Percentiles rank a stretch among this genome's conserved stretches.
These are phyloP conservation scores for Solanum commersonii DNA, from an alignment of 257 asterid species.

Conservation along the genomic window DNA sequence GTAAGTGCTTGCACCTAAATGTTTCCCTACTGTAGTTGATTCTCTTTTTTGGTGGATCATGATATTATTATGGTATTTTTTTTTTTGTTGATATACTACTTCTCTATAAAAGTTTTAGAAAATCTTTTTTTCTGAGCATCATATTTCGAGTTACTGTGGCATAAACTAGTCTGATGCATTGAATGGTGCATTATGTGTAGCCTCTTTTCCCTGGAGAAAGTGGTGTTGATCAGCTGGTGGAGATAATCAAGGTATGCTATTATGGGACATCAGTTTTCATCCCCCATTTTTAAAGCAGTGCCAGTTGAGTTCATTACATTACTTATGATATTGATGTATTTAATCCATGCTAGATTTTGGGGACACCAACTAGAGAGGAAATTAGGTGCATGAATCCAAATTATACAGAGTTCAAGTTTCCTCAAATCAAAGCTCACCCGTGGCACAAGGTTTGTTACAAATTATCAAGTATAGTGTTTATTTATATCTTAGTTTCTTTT, in stretches of 20 bases:
- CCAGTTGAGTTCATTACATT: neutral
- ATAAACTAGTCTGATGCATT: neutral
- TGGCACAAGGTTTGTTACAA: conserved; percentile 54
- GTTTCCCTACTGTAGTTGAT: neutral
- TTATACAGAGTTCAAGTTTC: conserved; percentile 72
- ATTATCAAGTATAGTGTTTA: neutral
- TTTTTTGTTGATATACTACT: neutral
- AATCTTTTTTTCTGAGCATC: neutral
- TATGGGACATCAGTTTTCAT: neutral
- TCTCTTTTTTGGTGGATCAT: neutral
- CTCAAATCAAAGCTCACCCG: conserved; percentile 78
- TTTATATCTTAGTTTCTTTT: neutral
- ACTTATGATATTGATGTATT: neutral
- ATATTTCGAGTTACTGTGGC: neutral
- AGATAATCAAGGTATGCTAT: conserved; percentile 21
- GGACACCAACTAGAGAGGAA: conserved; percentile 87
- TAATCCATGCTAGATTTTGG: conserved; percentile 45
- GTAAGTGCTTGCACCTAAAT: neutral
- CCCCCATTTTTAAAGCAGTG: neutral
- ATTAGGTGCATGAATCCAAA: conserved; percentile 87
- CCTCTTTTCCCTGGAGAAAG: conserved; percentile 35
- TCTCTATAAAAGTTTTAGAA: neutral
- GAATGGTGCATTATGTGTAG: conserved; percentile 5
- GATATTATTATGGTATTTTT: neutral
- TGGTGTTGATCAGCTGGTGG: conserved; percentile 30